phyloP scores from a whole-genome alignment of 345 rosid genomes.

The Conringia planisiliqua region DNA sequence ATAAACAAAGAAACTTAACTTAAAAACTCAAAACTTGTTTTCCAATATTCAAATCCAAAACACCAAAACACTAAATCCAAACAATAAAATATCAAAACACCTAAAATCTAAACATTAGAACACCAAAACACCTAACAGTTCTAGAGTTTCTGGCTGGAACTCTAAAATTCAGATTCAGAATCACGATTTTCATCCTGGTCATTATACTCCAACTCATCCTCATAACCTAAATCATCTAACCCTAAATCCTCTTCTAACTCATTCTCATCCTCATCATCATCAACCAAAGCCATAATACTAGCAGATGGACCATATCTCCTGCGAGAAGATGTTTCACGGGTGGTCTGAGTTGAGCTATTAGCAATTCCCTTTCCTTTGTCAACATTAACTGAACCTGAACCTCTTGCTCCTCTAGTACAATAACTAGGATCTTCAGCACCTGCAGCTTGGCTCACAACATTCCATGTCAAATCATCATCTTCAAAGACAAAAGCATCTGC shows the following conservation, averaged over 20 bases:
- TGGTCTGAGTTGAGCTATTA: not conserved
- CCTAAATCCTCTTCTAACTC: not conserved
- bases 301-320: not conserved
- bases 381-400: not conserved
- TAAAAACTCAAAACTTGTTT: too few relatives aligned
- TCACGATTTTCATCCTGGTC: not conserved
- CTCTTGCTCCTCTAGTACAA: not conserved
- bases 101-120: not conserved
- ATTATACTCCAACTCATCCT: not conserved
- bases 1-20: too few relatives aligned
- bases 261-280: not conserved
- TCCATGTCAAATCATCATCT: not conserved
- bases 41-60: not conserved
- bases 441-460: not conserved
- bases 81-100: not conserved
- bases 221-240: not conserved
- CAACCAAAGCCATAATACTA: not conserved
- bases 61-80: not conserved
- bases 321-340: too few relatives aligned
- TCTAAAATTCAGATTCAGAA: not conserved
- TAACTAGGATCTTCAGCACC: not conserved
- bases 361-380: not conserved
- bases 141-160: too few relatives aligned
- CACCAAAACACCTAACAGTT: too few relatives aligned
- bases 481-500: not conserved